Conservation (phyloP, 768 basidiomycete genomes). For the Termitomyces sp. region DNA sequence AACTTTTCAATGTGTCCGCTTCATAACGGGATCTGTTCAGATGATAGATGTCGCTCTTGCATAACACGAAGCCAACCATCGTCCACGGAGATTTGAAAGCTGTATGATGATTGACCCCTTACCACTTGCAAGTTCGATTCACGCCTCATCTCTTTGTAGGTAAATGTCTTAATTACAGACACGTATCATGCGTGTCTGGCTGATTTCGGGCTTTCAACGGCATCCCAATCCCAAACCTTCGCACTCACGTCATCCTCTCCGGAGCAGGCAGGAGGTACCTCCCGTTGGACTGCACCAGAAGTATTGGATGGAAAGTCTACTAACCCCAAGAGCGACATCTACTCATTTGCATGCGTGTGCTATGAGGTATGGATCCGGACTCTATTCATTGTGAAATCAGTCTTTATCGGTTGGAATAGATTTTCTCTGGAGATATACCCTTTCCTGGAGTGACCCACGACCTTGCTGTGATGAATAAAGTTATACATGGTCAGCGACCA, state of each 20-base stretch:
- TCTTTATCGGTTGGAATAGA: slow-evolving; percentile 7
- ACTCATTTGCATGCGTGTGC: slow-evolving; percentile 26
- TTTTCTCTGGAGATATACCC: slow-evolving; percentile 21
- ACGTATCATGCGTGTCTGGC: slow-evolving; percentile 12
- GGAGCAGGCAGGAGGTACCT: slow-evolving; percentile 6
- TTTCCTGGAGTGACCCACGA: slow-evolving; percentile 15
- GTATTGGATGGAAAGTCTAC: slow-evolving; percentile 5
- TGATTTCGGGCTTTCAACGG: slow-evolving; percentile 16
- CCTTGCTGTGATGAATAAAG: slow-evolving; percentile 15
- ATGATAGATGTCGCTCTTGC: slow-evolving; percentile 9
- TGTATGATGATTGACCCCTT: slow-evolving; percentile 3
- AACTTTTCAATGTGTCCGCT: no score
- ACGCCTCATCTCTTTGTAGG: neutral
- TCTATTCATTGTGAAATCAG: neutral
- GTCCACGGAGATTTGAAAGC: slow-evolving; percentile 13
- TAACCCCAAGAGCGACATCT: slow-evolving; percentile 25
- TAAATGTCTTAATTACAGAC: slow-evolving; percentile 13
- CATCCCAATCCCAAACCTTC: slow-evolving; percentile 8
- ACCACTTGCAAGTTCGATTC: neutral
- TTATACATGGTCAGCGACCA: slow-evolving; percentile 3
- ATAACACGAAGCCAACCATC: slow-evolving; percentile 9
- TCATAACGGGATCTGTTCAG: no score
- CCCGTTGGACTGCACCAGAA: slow-evolving; percentile 16
- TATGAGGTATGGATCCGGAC: slow-evolving; percentile 24
- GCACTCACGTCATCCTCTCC: slow-evolving; percentile 8